A percentile compares a stretch with the other conserved stretches of the same genome.
These are phyloP conservation scores for Geotrichum siamense DNA, from an alignment of 1,139 yeast genomes.

Conservation along the genomic window DNA sequence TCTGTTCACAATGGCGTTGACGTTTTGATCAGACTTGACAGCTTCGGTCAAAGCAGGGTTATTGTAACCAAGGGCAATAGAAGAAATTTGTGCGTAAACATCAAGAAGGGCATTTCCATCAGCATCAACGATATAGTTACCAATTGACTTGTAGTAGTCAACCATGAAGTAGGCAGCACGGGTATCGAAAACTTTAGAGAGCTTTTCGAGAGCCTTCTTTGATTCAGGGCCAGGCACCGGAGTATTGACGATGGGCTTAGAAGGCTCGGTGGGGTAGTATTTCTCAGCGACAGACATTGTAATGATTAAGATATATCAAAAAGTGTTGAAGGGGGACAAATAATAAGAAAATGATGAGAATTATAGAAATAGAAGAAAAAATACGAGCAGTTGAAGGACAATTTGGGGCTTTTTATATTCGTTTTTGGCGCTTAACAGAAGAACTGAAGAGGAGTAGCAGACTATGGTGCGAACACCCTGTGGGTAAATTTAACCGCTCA, in stretches of 20 bases:
- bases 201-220: slow-evolving; percentile 40
- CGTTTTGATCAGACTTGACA: slow-evolving; percentile 59
- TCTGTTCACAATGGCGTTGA: slow-evolving; percentile 62
- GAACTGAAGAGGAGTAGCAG: too few relatives aligned
- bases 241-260: slow-evolving; percentile 48
- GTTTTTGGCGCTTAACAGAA: too few relatives aligned
- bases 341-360: neutral
- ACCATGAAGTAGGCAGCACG: slow-evolving; percentile 62
- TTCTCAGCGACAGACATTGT: slow-evolving; percentile 27
- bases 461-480: too few relatives aligned
- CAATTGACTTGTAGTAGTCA: slow-evolving; percentile 60
- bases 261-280: slow-evolving; percentile 56
- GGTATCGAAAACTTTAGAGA: slow-evolving; percentile 53
- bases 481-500: too few relatives aligned
- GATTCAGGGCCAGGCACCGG: slow-evolving; percentile 61
- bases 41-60: slow-evolving; percentile 58
- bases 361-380: neutral
- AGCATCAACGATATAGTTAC: slow-evolving; percentile 64
- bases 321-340: too few relatives aligned
- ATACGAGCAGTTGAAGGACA: neutral
- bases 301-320: too few relatives aligned
- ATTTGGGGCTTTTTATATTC: too few relatives aligned
- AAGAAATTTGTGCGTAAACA: slow-evolving; percentile 71
- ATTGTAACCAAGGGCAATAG: slow-evolving; percentile 73
- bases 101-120: slow-evolving; percentile 66